These are phyloP conservation scores for Alternaria longipes DNA, from an alignment of 2,329 filamentous ascomycete genomes.

Conservation along the genomic window DNA sequence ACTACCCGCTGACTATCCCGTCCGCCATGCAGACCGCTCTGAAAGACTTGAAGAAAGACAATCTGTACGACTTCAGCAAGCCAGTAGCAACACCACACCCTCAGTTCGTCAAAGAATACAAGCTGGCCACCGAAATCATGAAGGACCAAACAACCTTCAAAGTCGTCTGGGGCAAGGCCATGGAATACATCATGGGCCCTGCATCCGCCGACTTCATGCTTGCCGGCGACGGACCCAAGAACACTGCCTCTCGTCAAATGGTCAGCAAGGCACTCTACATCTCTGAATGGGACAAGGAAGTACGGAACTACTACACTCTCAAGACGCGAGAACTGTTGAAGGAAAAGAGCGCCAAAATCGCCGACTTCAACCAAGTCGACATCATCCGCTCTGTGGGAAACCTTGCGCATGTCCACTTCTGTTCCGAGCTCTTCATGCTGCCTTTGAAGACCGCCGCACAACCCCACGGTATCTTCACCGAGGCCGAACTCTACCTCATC, in stretches of 20 bases:
- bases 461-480: conserved; percentile 62
- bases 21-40: conserved; percentile 77
- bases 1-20: conserved; percentile 78
- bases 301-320: conserved; percentile 73
- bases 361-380: conserved; percentile 72
- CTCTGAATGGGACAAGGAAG: conserved; percentile 68
- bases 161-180: conserved; percentile 69
- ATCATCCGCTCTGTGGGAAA: conserved; percentile 69
- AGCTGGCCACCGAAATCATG: conserved; percentile 69
- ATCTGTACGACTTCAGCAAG: conserved; percentile 74
- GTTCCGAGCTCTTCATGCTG: conserved; percentile 63
- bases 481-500: conserved; percentile 63
- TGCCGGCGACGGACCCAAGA: conserved; percentile 46
- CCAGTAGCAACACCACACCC: conserved; percentile 61
- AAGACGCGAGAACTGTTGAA: conserved; percentile 69
- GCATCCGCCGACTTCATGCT: conserved; percentile 67
- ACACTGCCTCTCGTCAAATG: conserved; percentile 42
- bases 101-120: conserved; percentile 67
- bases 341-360: conserved; percentile 72
- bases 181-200: conserved; percentile 70
- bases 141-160: conserved; percentile 69
- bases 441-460: conserved; percentile 64
- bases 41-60: conserved; percentile 70
- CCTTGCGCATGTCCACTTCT: conserved; percentile 64
- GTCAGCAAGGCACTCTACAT: conserved; percentile 66